phyloP scores from a whole-genome alignment of 495 filamentous ascomycete genomes.

The Lasiosphaeriaceae sp. region DNA sequence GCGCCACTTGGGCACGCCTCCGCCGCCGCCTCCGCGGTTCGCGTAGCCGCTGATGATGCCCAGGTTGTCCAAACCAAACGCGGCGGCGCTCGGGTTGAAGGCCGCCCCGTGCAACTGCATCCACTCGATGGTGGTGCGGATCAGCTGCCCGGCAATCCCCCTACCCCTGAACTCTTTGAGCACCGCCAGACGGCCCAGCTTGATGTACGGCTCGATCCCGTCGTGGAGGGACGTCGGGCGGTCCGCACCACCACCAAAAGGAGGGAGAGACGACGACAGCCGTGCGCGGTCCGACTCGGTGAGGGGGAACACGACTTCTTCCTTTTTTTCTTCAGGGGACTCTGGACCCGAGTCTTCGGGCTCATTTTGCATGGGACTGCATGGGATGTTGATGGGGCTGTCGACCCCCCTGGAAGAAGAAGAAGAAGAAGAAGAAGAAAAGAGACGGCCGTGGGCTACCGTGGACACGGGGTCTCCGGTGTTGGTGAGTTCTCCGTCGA shows the following conservation, averaged over 20 bases:
- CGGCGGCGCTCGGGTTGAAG: slow-evolving; percentile 45
- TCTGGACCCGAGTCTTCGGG: background rate
- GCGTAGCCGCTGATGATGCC: slow-evolving; percentile 16
- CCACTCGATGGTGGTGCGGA: slow-evolving; percentile 61
- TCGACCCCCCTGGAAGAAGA: background rate
- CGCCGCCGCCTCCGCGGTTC: background rate
- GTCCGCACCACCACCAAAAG: slow-evolving; percentile 37
- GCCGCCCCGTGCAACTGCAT: slow-evolving; percentile 49
- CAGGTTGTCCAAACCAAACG: slow-evolving; percentile 41
- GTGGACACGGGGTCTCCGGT: background rate
- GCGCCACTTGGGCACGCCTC: slow-evolving; percentile 51
- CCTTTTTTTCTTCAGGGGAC: background rate
- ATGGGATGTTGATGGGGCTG: background rate
- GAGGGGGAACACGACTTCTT: background rate
- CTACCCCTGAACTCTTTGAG: slow-evolving; percentile 56
- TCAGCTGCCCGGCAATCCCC: slow-evolving; percentile 59
- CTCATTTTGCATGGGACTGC: too few species aligned
- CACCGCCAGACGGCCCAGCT: slow-evolving; percentile 73
- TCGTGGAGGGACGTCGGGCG: slow-evolving; percentile 46
- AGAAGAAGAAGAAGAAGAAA: too few species aligned
- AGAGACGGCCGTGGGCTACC: background rate
- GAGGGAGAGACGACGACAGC: slow-evolving; percentile 5
- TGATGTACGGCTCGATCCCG: slow-evolving; percentile 67
- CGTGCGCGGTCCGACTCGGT: background rate
- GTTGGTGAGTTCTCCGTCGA: slow-evolving; percentile 28